Percentiles rank a stretch among this genome's conserved stretches.
Evolutionary conservation across 169 alveolate genomes (phyloP).

Genomic region (Plasmodium inui): DNA sequence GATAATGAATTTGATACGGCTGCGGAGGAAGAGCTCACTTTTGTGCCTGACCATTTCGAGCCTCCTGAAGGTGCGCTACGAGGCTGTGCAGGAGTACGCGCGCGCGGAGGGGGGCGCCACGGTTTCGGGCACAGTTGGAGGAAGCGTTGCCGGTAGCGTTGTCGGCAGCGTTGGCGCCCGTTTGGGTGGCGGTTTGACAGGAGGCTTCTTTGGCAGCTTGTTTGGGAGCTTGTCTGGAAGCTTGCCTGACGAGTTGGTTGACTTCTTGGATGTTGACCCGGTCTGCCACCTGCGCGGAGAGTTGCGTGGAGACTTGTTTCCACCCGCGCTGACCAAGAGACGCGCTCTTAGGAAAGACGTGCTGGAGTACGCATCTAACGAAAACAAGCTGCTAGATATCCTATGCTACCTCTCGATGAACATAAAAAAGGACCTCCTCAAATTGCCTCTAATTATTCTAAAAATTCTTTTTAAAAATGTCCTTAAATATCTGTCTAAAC

Average conservation of each 20-base stretch:
- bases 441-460: constrained; percentile 23
- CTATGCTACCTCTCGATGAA: constrained; percentile 3
- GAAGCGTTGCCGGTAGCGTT: too few relatives aligned
- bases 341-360: constrained; percentile 11
- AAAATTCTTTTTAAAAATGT: constrained; percentile 31
- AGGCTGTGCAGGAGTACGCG: background rate
- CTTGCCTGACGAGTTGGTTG: too few relatives aligned
- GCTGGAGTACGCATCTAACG: constrained; percentile 13
- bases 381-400: constrained; percentile 8
- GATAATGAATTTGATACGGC: constrained; percentile 13
- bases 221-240: background rate
- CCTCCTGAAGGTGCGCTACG: constrained; percentile 25
- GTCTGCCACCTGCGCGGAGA: background rate
- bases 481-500: constrained; percentile 37
- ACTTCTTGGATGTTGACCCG: too few relatives aligned
- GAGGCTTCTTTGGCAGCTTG: background rate
- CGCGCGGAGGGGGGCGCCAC: background rate
- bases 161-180: background rate
- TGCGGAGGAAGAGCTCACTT: constrained; percentile 24
- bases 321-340: background rate
- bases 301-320: background rate
- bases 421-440: constrained; percentile 5
- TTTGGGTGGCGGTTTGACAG: background rate
- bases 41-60: constrained; percentile 35
- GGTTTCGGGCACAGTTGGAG: too few relatives aligned